Evolutionary conservation across 208 protist genomes (phyloP), one percentile per base, ranked within the genome.

Genomic region (Cochliopodium minus): DNA sequence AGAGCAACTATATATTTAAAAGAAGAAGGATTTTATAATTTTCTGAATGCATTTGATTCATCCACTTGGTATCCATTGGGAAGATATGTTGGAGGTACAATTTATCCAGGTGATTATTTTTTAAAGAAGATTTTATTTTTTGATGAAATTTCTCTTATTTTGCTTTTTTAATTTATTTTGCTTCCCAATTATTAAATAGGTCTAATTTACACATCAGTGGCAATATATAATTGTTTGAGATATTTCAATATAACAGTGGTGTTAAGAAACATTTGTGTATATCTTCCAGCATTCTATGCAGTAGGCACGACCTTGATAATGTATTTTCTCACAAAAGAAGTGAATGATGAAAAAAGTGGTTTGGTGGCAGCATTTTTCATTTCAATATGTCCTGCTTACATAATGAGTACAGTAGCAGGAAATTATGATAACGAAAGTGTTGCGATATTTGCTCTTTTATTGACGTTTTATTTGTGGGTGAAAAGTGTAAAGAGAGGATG

Each of bases 381-480:
- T 25, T 66, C 86, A 10, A 65, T 88, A 28, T 70, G 85, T 22
- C 84, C 82, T 42, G 77, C 79, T n/a, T 93, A 97, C 69, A 87
- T 94, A 46, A 91, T 88, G 55, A 79, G 93, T 54, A 95, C 89
- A 22, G 91, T 98, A 36, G 92, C 91, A 28, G 94, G 94, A 9
- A 93, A 86, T 42, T 98, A 87, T 67, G 94, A 98, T 81, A 97
- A 97, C 69, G 93, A 98, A 73, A 85, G 78, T 54, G 80, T 96
- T 66, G 89, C 93, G 20, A 86, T 98, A 51, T 89, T 93, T 47
- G 90, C 89, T 6, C 71, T 98, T 55, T 67, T 95, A 6, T 65
- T 84, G 29, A 89, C 82, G 20, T 97, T 92, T 65, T 93, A 84
- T 64, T 57, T 81, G 30, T 96, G 58, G 49, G 59, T 83, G 11